Percentiles rank a stretch among this genome's conserved stretches.
phyloP scores from a whole-genome alignment of 2,329 filamentous ascomycete genomes.

The Penicillium sp. region DNA sequence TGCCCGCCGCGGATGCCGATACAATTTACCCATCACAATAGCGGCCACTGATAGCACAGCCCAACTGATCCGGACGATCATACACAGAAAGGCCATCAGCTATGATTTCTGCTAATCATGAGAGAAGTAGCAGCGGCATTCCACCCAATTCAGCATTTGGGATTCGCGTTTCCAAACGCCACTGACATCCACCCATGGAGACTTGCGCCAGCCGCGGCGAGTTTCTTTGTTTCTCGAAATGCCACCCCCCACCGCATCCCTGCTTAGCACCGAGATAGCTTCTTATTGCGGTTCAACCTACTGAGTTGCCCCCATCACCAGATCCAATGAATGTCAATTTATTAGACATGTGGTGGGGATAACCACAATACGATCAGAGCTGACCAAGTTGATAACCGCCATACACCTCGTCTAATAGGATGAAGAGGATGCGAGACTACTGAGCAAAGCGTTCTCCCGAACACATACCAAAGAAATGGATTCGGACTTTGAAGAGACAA shows the following conservation, averaged over 20 bases:
- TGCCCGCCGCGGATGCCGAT: neutral
- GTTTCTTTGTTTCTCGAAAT: slow-evolving; percentile 16
- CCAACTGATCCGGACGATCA: neutral
- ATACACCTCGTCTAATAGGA: no score
- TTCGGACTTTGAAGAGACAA: no score
- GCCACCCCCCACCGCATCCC: slow-evolving; percentile 5
- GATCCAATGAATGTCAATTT: neutral
- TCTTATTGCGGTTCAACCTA: neutral
- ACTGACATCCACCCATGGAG: slow-evolving; percentile 5
- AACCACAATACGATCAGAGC: neutral
- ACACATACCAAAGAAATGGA: no score
- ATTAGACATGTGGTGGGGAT: neutral
- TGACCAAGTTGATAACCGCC: neutral
- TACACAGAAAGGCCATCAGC: neutral
- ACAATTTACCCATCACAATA: neutral
- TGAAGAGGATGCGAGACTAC: no score
- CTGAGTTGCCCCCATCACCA: neutral
- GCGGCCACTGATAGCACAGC: neutral
- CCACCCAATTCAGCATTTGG: neutral
- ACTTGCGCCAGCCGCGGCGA: slow-evolving; percentile 1
- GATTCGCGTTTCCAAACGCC: neutral
- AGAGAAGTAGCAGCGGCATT: neutral
- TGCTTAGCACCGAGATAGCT: slow-evolving; percentile 12
- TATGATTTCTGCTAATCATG: neutral
- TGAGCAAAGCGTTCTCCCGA: no score